Conservation (phyloP, 2,329 filamentous ascomycete genomes). For the Atkinsonella hypoxylon region DNA sequence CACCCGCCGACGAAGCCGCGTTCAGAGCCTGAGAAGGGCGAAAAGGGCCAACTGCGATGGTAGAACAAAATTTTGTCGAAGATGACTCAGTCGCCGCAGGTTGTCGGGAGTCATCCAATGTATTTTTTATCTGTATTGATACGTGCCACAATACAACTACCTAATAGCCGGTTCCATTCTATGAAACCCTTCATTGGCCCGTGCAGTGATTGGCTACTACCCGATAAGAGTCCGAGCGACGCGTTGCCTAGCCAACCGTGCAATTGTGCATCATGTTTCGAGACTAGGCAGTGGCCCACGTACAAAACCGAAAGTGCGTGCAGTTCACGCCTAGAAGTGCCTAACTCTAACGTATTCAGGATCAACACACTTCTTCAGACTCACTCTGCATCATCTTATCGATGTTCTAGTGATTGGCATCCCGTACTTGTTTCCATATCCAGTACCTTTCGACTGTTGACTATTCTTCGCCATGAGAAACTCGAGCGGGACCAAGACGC, state of each 20-base stretch:
- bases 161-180: no score
- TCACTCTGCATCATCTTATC: not conserved
- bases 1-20: slow-evolving; percentile 9
- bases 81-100: no score
- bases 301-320: slow-evolving; percentile 7
- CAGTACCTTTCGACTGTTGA: not conserved
- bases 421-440: not conserved
- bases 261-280: not conserved
- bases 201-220: not conserved
- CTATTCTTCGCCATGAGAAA: slow-evolving; percentile 15
- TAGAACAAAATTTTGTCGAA: slow-evolving; percentile 7
- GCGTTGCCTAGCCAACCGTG: slow-evolving; percentile 15
- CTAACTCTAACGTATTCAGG: slow-evolving; percentile 3
- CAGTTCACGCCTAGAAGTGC: slow-evolving; percentile 1
- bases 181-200: not conserved
- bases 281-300: slow-evolving; percentile 3
- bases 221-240: not conserved
- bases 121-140: not conserved
- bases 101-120: no score
- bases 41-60: slow-evolving; percentile 27
- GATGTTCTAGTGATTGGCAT: not conserved
- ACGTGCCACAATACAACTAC: not conserved
- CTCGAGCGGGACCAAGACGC: slow-evolving; percentile 24
- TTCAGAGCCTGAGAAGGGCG: slow-evolving; percentile 19
- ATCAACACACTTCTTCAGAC: slow-evolving; percentile 1